Base-by-base conservation (phyloP, 169 alveolate species). In the Plasmodium chabaudi region DNA sequence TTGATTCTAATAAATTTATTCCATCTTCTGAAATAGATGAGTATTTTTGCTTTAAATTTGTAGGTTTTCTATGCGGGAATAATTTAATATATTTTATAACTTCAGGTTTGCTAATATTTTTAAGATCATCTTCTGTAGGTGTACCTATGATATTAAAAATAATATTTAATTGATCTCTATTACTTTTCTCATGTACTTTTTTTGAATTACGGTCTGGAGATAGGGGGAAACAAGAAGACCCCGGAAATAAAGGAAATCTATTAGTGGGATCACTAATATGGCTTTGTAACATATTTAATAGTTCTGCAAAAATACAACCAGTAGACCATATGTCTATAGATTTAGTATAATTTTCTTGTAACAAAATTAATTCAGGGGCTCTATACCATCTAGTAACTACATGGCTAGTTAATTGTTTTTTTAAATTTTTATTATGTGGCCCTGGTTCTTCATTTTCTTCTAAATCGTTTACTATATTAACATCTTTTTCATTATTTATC, bases 361-460 rank as follows among this genome's bases (percentile, higher is more conserved):
- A 91, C 61, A 98, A 88, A 68, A 99, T 98, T 25, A 98, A 95
- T 94, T 99, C 99, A n/a, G 99, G 99, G 1, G 99, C 99, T 47
- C 99, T 92, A 87, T 98, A 98, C 99, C 99, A 98, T 73, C 99
- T 95, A 7, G 99, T 98, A 13, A 98, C 99, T 21, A 98, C 99
- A 87, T 98, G 99, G n/a, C 99, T 99, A 15, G 99, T 98, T 75
- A 98, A 94, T 86, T 98, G 99, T 86, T 99, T 91, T 72, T 97
- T 97, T 67, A 95, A 75, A 91, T 93, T 91, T 69, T 92, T 92
- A 51, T 90, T 91, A 71, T 92, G 93, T 12, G 86, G 82, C 19
- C 93, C 87, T 44, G 89, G 77, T 23, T 88, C 73, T 88, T 79
- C 87, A 73, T 74, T 73, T 59, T 88, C 93, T 46, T 87, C 93